These are phyloP conservation scores for Cladosporium austrohemisphaericum DNA, from an alignment of 2,329 filamentous ascomycete species.

Conservation along the genomic window DNA sequence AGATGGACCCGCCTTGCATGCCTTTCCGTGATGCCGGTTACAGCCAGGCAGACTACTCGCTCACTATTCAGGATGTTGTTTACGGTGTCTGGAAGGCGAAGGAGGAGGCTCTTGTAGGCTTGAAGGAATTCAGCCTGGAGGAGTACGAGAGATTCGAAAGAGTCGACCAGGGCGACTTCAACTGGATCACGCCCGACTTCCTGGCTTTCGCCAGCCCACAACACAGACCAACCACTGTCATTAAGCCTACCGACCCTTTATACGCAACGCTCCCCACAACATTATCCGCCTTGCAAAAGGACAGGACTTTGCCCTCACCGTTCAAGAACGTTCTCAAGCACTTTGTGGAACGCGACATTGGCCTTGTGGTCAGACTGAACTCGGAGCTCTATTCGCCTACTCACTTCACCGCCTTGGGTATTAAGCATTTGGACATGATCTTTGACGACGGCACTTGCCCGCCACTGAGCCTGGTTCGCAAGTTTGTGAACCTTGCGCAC, in stretches of 20 bases:
- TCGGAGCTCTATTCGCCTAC: constrained; percentile 92
- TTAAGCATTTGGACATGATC: constrained; percentile 97
- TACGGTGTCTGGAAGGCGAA: constrained; percentile 99
- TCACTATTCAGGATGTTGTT: constrained; percentile 94
- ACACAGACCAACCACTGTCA: constrained; percentile 68
- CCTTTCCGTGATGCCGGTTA: constrained; percentile 97
- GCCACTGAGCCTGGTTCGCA: constrained; percentile 78
- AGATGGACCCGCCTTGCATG: constrained; percentile 96
- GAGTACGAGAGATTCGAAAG: constrained; percentile 96
- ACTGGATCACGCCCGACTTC: constrained; percentile 96
- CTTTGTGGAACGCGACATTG: constrained; percentile 83
- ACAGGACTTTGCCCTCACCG: constrained; percentile 68
- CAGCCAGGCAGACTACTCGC: constrained; percentile 93
- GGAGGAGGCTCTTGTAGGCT: constrained; percentile 84
- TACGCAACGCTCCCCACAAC: constrained; percentile 73
- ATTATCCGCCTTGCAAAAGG: constrained; percentile 64
- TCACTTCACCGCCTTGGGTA: constrained; percentile 94
- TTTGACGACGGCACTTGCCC: constrained; percentile 98
- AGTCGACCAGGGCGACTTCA: constrained; percentile 98
- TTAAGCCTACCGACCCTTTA: constrained; percentile 67
- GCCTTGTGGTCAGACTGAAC: constrained; percentile 90
- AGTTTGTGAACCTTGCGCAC: constrained; percentile 92
- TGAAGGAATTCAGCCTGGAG: constrained; percentile 93
- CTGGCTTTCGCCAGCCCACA: constrained; percentile 95
- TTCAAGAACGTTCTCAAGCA: constrained; percentile 96